These are phyloP conservation scores for Grosmannia clavigera DNA, from an alignment of 2,329 filamentous ascomycete genomes.

Conservation along the genomic window DNA sequence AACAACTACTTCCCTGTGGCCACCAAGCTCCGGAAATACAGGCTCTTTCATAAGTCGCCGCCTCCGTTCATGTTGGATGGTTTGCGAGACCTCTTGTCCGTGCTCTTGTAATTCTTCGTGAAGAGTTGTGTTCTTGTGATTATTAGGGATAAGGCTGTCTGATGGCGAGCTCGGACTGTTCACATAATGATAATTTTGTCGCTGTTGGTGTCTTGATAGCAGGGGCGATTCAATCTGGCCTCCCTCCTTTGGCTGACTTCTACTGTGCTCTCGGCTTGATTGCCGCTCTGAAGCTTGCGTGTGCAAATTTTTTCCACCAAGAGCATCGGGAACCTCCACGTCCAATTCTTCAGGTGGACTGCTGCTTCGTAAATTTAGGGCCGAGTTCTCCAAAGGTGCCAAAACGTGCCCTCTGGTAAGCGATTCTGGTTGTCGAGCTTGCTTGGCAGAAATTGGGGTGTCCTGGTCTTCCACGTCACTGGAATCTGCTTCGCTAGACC, in stretches of 20 bases:
- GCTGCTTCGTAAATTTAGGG: background rate
- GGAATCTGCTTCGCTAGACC: background rate
- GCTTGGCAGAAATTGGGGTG: background rate
- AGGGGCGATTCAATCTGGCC: background rate
- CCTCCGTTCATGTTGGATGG: background rate
- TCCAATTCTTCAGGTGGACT: slow-evolving; percentile 3
- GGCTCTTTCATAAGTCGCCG: slow-evolving; percentile 5
- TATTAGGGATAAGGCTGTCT: background rate
- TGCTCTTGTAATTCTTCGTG: background rate
- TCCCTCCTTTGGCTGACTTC: background rate
- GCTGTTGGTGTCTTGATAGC: background rate
- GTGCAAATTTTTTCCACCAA: background rate
- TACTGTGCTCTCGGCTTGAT: background rate
- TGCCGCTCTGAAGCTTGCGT: too few species aligned
- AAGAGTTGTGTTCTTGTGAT: background rate
- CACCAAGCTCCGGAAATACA: background rate
- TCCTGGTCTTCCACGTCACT: background rate
- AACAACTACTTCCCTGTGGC: background rate
- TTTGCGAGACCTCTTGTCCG: background rate
- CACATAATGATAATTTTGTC: background rate
- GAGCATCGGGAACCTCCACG: slow-evolving; percentile 8
- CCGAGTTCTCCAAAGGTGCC: background rate
- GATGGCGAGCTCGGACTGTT: background rate
- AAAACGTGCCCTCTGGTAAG: background rate
- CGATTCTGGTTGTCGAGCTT: background rate